A percentile compares a stretch with the other conserved stretches of the same genome.
Evolutionary conservation across 306 rosid species (phyloP).

Genomic region (Corylus americana): DNA sequence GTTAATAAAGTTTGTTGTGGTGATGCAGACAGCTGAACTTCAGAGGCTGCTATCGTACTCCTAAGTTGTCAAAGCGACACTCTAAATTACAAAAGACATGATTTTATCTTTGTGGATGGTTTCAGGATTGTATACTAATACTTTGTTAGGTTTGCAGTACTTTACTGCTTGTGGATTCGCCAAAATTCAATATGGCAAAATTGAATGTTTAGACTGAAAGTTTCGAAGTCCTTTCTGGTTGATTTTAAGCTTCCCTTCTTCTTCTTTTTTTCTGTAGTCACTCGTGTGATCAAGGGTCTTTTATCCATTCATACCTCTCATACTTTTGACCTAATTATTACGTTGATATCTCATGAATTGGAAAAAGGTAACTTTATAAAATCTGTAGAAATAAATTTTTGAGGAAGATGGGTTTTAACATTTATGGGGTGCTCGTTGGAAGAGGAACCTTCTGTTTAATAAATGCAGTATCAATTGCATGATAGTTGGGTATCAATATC

Average conservation of each 20-base stretch:
- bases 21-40: slow-evolving; percentile 16
- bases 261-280: not conserved
- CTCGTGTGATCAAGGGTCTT: not conserved
- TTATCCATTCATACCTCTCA: not conserved
- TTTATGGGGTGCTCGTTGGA: not conserved
- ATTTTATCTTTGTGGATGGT: not conserved
- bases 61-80: not conserved
- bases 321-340: slow-evolving; percentile 4
- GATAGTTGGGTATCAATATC: not conserved
- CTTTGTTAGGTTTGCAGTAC: not conserved
- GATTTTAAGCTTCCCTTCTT: not conserved
- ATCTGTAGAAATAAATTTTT: not conserved
- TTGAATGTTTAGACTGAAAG: not conserved
- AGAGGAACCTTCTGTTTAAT: not conserved
- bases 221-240: not conserved
- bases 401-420: not conserved
- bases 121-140: not conserved
- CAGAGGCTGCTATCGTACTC: slow-evolving; percentile 2
- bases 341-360: not conserved
- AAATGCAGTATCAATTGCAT: not conserved
- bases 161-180: not conserved
- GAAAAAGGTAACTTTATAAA: not conserved
- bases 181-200: not conserved
- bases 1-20: slow-evolving; percentile 10
- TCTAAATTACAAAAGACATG: not conserved